Conservation (phyloP, 371 early-diverging fungal species). For the Mortierella sp. region DNA sequence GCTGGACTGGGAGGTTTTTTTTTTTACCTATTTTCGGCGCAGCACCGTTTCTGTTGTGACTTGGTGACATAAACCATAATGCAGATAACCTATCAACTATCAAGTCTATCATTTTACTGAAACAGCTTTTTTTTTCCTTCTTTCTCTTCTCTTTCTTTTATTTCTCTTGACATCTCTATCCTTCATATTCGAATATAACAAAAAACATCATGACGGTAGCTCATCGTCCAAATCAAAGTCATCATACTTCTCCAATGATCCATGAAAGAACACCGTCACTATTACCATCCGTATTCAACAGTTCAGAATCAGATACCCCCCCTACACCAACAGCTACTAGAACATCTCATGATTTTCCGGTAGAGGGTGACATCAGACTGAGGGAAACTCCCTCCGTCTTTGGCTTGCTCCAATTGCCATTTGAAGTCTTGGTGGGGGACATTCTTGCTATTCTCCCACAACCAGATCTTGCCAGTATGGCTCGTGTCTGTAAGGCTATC, state of each 20-base stretch:
- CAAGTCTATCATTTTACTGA: neutral
- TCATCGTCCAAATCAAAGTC: neutral
- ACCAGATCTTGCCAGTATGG: slow-evolving; percentile 19
- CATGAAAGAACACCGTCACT: neutral
- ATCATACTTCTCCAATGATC: neutral
- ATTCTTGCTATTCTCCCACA: slow-evolving; percentile 26
- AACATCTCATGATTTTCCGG: no score
- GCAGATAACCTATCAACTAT: neutral
- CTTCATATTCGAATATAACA: neutral
- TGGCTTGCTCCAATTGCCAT: slow-evolving; percentile 24
- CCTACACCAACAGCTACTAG: no score
- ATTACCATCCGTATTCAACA: neutral
- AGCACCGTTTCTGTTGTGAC: neutral
- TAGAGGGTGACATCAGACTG: neutral
- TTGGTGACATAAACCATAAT: neutral
- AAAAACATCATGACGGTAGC: neutral
- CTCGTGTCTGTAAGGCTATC: slow-evolving; percentile 13
- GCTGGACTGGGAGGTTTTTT: neutral
- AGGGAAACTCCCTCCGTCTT: neutral
- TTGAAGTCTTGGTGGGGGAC: slow-evolving; percentile 44
- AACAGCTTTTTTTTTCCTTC: neutral
- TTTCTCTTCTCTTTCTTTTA: neutral
- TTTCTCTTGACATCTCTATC: neutral
- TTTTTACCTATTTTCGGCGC: neutral
- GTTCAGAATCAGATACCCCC: no score